phyloP scores from a whole-genome alignment of 164 flowering plant genomes.

The Dillenia turbinata region DNA sequence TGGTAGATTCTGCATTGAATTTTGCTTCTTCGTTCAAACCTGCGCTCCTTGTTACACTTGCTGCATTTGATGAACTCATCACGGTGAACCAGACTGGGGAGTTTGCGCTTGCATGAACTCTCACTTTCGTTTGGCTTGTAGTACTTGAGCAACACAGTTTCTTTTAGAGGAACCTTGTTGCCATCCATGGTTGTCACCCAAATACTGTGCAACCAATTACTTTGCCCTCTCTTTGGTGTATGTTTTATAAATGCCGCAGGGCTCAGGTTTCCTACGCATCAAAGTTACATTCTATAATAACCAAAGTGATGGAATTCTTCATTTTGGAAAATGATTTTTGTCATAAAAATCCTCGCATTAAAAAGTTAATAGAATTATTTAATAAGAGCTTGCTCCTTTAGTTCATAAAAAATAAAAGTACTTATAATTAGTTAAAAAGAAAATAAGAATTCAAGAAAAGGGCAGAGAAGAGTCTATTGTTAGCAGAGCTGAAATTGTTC shows the following conservation, averaged over 20 bases:
- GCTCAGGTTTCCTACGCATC: slow-evolving; percentile 8
- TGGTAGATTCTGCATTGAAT: slow-evolving; percentile 24
- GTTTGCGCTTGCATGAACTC: neutral
- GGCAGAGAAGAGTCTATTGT: too few relatives aligned
- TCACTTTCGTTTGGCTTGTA: slow-evolving; percentile 8
- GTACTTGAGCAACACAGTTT: slow-evolving; percentile 23
- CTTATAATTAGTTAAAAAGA: too few relatives aligned
- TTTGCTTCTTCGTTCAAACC: slow-evolving; percentile 20
- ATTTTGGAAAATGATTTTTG: too few relatives aligned
- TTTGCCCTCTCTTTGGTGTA: slow-evolving; percentile 6
- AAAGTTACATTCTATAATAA: neutral
- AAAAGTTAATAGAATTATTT: too few relatives aligned
- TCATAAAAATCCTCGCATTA: too few relatives aligned
- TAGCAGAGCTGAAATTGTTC: too few relatives aligned
- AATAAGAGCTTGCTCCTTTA: too few relatives aligned
- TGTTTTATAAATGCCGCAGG: slow-evolving; percentile 29
- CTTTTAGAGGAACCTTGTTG: slow-evolving; percentile 16
- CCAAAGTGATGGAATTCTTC: too few relatives aligned
- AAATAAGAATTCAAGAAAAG: too few relatives aligned
- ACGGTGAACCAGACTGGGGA: slow-evolving; percentile 14
- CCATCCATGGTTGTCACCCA: slow-evolving; percentile 20
- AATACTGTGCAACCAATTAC: slow-evolving; percentile 19
- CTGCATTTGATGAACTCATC: slow-evolving; percentile 33
- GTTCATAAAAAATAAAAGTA: too few relatives aligned
- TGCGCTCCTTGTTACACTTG: slow-evolving; percentile 20